Percentiles rank a stretch among this genome's conserved stretches.
These are phyloP conservation scores for Aristolochia californica DNA, from an alignment of 164 flowering plant species.

Conservation along the genomic window DNA sequence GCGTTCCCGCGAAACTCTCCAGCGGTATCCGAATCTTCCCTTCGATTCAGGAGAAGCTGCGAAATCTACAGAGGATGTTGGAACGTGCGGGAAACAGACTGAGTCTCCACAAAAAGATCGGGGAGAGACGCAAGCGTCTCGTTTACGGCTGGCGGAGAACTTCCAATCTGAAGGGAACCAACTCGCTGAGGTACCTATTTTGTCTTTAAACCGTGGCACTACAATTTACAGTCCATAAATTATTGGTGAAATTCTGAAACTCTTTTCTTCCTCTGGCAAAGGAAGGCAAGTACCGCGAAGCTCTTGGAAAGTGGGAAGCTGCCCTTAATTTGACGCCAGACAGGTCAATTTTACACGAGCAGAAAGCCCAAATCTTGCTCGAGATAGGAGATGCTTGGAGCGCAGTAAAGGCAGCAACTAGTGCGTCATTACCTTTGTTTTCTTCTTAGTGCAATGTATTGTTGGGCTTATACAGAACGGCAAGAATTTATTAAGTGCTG, in stretches of 20 bases:
- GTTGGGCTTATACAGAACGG: background rate
- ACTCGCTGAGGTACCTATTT: conserved; percentile 41
- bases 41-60: conserved; percentile 17
- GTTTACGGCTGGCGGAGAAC: conserved; percentile 23
- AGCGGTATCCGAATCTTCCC: conserved; percentile 31
- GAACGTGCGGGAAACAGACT: background rate
- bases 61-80: background rate
- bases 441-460: background rate
- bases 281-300: conserved; percentile 71
- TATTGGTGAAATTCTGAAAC: too few relatives aligned
- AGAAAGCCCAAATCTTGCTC: conserved; percentile 86
- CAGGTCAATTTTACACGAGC: conserved; percentile 65
- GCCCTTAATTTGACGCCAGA: conserved; percentile 73
- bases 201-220: background rate
- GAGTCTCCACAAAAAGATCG: background rate
- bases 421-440: conserved; percentile 20
- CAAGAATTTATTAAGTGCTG: background rate
- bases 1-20: conserved; percentile 16
- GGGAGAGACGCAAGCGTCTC: conserved; percentile 1
- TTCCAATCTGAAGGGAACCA: conserved; percentile 42
- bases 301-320: conserved; percentile 88
- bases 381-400: conserved; percentile 86
- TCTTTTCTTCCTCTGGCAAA: conserved; percentile 13
- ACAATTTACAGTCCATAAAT: background rate
- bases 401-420: conserved; percentile 70